Evolutionary conservation across 1,284 basidiomycete species (phyloP).

Genomic region (Athelia psychrophila): DNA sequence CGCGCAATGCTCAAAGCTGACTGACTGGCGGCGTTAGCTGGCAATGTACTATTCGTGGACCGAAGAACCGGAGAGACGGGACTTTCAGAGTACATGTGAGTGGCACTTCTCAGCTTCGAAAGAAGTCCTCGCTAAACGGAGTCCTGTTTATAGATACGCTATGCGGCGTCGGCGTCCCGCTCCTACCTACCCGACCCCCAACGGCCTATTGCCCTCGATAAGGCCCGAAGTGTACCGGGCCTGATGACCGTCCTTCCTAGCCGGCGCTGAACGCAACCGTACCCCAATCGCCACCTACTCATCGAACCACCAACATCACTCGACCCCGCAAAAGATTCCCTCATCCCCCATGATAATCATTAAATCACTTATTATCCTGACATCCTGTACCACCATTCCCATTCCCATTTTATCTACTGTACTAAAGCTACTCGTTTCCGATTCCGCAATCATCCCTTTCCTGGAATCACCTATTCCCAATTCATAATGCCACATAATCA

Average conservation of each 20-base stretch:
- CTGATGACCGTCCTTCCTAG: constrained; percentile 59
- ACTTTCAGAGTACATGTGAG: constrained; percentile 60
- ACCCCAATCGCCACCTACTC: not conserved
- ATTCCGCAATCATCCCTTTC: too few relatives aligned
- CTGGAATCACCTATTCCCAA: not conserved
- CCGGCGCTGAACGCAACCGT: not conserved
- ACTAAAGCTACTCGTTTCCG: too few relatives aligned
- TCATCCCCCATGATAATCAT: not conserved
- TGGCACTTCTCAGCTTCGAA: constrained; percentile 7
- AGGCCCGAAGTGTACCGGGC: constrained; percentile 51
- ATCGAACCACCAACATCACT: too few relatives aligned
- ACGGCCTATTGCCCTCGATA: constrained; percentile 51
- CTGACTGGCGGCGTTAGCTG: constrained; percentile 39
- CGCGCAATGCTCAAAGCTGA: constrained; percentile 5
- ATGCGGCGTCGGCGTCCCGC: constrained; percentile 51
- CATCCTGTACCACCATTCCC: not conserved
- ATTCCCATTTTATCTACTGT: not conserved
- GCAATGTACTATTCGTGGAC: constrained; percentile 56
- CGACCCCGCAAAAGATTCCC: not conserved
- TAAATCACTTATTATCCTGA: not conserved
- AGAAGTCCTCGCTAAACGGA: constrained; percentile 4
- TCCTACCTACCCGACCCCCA: constrained; percentile 43
- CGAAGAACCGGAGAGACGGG: constrained; percentile 45
- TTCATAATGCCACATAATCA: not conserved
- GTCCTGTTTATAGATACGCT: constrained; percentile 46